phyloP scores from a whole-genome alignment of 1,139 yeast genomes.

The Protomyces arabidopsidicola region DNA sequence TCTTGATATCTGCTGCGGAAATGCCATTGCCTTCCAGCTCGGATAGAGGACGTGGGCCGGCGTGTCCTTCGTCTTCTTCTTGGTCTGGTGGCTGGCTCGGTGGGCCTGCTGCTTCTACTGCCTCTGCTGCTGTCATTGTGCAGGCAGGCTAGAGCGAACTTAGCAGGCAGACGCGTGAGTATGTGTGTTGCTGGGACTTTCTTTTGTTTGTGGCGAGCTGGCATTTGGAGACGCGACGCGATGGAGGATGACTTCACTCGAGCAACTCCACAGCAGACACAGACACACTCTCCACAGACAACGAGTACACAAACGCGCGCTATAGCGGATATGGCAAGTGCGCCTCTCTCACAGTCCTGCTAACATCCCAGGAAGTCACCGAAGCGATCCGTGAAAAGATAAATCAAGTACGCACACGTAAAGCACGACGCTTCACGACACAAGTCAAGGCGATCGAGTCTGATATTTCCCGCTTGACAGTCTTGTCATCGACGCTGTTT shows the following conservation, averaged over 20 bases:
- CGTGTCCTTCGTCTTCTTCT: constrained; percentile 31
- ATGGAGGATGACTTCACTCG: background rate
- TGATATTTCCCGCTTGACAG: background rate
- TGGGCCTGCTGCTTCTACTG: background rate
- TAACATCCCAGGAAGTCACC: background rate
- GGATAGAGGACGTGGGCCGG: constrained; percentile 34
- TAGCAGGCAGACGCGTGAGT: background rate
- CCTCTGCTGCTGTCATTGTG: background rate
- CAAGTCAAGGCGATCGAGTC: background rate
- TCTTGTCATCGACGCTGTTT: background rate
- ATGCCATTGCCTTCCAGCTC: constrained; percentile 68
- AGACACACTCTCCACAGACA: too few relatives aligned
- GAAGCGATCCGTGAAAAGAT: background rate
- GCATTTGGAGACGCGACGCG: background rate
- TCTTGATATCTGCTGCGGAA: constrained; percentile 68
- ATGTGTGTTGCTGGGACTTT: background rate
- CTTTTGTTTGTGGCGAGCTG: background rate
- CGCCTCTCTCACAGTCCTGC: background rate
- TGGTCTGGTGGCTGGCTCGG: background rate
- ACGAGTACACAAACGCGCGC: too few relatives aligned
- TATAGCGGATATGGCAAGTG: background rate
- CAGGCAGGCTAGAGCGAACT: too few relatives aligned
- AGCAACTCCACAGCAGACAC: too few relatives aligned
- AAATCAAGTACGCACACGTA: background rate
- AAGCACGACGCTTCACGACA: background rate